Base-by-base conservation (phyloP, 2,329 filamentous ascomycete genomes). In the Alternaria viburni region DNA sequence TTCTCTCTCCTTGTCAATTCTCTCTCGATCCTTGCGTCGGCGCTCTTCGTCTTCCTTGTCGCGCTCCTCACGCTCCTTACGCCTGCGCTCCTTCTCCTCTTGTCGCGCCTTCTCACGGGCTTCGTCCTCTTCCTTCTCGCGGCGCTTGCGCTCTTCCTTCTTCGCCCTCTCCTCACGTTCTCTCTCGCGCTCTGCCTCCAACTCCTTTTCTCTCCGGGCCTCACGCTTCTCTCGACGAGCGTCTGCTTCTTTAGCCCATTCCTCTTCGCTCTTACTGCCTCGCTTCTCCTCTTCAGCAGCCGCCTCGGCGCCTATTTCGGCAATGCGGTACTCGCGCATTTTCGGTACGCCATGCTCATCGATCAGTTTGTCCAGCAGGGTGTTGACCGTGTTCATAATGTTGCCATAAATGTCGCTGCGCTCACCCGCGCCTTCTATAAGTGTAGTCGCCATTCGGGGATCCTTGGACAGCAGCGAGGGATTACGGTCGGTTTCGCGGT, bases 401-500 rank as follows among this genome's bases (percentile, higher is more conserved):
- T 88, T 87, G 63, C 90, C 88, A 72, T 95, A 96, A 26, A 93
- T 88, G 25, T 91, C 90, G 19, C 88, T 90, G 64, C 92, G 88
- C 72, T 94, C 91, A 17, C 93, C 87, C 1, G 91, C 91, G 60
- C 92, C 92, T 76, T 94, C 91, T 44, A 94, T 89, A 5, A 96
- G 85, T 0, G 91, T 88, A 2, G 90, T 89, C 5, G 91, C 90
- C 76, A 93, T 92, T 62, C 88, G 85, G 17, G 90, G 89, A 72
- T 93, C 91, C 54, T 93, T 87, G 15, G 89, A 90, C 5, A 95
- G 85, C 10, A 95, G 87, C 26, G 86, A 86, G 0, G 91, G 88
- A 70, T 94, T 92, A 65, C 89, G 88, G 67, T 94, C 91, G 68
- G 94, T 86, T 80, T 96, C 92, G 61, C 87, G 83, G 68, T 91